Evolutionary conservation across 495 filamentous ascomycete genomes (phyloP).

Genomic region (Penicillium coprophilum): DNA sequence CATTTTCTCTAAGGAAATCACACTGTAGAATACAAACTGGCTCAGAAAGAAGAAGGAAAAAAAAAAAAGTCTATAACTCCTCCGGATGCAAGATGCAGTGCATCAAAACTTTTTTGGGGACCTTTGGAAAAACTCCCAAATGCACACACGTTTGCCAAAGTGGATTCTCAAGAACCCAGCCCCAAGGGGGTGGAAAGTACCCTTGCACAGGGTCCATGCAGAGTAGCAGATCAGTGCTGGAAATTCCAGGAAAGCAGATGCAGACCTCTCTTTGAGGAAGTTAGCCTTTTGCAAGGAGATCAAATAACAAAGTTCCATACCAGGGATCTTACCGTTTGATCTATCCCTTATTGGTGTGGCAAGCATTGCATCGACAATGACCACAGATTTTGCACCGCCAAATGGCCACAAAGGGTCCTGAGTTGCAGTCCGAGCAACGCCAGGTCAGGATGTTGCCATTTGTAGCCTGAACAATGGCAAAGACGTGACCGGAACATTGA

Average conservation of each 20-base stretch:
- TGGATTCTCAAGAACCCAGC: background rate
- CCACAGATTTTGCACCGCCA: constrained; percentile 53
- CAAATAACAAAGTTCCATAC: background rate
- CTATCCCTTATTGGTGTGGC: constrained; percentile 46
- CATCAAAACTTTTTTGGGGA: constrained; percentile 18
- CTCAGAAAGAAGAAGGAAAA: background rate
- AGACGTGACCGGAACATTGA: constrained; percentile 47
- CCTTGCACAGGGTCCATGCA: constrained; percentile 7
- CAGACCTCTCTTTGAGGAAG: constrained; percentile 2
- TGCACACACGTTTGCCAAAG: constrained; percentile 12
- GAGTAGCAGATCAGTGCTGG: constrained; percentile 7
- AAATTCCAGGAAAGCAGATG: constrained; percentile 3
- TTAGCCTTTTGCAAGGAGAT: constrained; percentile 6
- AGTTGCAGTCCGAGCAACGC: constrained; percentile 52
- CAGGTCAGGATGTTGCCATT: constrained; percentile 52
- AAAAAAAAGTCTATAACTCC: constrained; percentile 17
- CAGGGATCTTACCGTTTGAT: constrained; percentile 8
- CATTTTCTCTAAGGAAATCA: background rate
- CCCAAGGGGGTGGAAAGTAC: constrained; percentile 7
- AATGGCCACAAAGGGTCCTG: constrained; percentile 50
- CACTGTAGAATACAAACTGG: background rate
- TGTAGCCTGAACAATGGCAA: constrained; percentile 47
- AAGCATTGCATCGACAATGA: constrained; percentile 47
- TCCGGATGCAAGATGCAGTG: constrained; percentile 20
- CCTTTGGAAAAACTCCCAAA: constrained; percentile 21